Conservation (phyloP, 257 asterid species). For the Solanum medicagineum region DNA sequence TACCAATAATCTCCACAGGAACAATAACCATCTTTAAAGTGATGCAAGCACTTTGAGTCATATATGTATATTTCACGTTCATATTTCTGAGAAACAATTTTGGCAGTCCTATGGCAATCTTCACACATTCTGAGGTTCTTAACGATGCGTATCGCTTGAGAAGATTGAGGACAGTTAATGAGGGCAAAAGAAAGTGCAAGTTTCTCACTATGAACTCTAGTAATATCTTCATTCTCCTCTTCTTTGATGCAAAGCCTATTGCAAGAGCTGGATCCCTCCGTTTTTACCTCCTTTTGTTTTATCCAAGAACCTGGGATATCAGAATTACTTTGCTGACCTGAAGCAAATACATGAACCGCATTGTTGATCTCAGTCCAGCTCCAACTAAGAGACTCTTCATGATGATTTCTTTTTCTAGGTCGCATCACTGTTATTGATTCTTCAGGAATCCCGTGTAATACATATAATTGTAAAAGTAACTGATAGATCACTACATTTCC, state of each 20-base stretch:
- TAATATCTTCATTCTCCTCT: slow-evolving; percentile 41
- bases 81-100: slow-evolving; percentile 30
- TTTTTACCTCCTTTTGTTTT: slow-evolving; percentile 14
- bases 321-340: slow-evolving; percentile 20
- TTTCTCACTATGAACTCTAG: slow-evolving; percentile 57
- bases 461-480: slow-evolving; percentile 35
- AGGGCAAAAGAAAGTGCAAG: slow-evolving; percentile 55
- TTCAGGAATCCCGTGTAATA: slow-evolving; percentile 26
- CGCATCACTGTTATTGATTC: slow-evolving; percentile 18
- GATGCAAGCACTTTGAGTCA: slow-evolving; percentile 71
- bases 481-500: slow-evolving; percentile 25
- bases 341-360: slow-evolving; percentile 29
- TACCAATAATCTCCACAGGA: slow-evolving; percentile 87
- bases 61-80: slow-evolving; percentile 41
- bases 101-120: slow-evolving; percentile 54
- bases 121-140: slow-evolving; percentile 65
- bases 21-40: slow-evolving; percentile 61
- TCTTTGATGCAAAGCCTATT: slow-evolving; percentile 31
- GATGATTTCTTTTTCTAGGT: slow-evolving; percentile 22
- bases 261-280: slow-evolving; percentile 14
- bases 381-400: slow-evolving; percentile 21
- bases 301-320: slow-evolving; percentile 33
- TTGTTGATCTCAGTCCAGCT: slow-evolving; percentile 56
- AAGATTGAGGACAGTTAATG: slow-evolving; percentile 17
- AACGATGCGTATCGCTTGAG: slow-evolving; percentile 34